Conservation (phyloP, 2,329 filamentous ascomycete species). For the Ceratocystis harringtonii region DNA sequence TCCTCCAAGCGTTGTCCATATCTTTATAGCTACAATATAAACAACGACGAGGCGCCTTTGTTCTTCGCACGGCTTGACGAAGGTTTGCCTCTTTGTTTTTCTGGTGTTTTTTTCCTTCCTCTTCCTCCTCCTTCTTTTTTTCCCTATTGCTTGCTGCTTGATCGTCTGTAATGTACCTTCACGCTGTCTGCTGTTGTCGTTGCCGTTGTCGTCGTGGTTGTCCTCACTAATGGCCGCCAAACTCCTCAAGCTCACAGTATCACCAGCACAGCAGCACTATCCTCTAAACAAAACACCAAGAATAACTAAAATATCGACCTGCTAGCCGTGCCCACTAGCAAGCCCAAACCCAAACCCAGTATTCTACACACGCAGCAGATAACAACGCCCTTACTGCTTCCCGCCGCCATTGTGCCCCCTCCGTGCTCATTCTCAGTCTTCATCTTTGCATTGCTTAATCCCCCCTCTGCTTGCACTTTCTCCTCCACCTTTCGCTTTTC, state of each 20-base stretch:
- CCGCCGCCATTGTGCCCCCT: not conserved
- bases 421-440: not conserved
- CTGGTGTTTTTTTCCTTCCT: not conserved
- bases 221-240: not conserved
- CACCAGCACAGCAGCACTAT: not conserved
- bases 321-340: not conserved
- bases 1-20: not conserved
- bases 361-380: not conserved
- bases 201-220: conserved; percentile 2
- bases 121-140: not conserved
- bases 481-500: not conserved
- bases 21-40: not conserved
- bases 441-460: not conserved
- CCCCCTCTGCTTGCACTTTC: not conserved
- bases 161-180: not conserved
- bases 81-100: not conserved
- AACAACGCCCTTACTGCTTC: not conserved
- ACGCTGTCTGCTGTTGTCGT: not conserved
- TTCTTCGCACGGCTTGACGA: conserved; percentile 1
- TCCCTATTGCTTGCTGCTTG: not conserved
- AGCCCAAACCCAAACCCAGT: not conserved
- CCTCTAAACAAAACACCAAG: not conserved
- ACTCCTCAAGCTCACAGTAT: not conserved
- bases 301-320: not conserved
- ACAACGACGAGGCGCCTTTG: not conserved